A percentile compares a stretch with the other conserved stretches of the same genome.
phyloP scores from a whole-genome alignment of 345 rosid species.

The Eucalyptus pauciflora region DNA sequence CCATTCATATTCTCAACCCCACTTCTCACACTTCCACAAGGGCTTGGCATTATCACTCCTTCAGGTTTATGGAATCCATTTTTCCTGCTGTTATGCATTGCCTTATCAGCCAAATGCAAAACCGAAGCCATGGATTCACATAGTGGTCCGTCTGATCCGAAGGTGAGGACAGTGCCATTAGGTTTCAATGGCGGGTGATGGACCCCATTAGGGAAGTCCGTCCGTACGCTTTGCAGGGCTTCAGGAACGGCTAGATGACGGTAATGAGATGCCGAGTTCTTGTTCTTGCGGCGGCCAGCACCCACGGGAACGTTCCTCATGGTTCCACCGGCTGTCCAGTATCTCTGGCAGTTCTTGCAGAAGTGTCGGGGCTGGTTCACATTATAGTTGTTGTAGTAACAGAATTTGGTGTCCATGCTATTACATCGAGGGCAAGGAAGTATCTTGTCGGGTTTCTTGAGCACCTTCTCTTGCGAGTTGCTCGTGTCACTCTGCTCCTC shows the following conservation, averaged over 20 bases:
- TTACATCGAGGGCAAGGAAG: constrained; percentile 89
- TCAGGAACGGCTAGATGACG: constrained; percentile 59
- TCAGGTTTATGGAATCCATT: constrained; percentile 51
- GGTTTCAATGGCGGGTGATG: constrained; percentile 39
- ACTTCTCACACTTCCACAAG: constrained; percentile 14
- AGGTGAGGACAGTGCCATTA: constrained; percentile 61
- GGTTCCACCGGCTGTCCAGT: constrained; percentile 98
- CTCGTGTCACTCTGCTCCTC: constrained; percentile 40
- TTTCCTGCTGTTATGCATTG: constrained; percentile 16
- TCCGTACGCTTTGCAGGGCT: constrained; percentile 32
- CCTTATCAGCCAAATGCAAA: constrained; percentile 61
- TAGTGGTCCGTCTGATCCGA: constrained; percentile 63
- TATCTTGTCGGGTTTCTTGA: constrained; percentile 83
- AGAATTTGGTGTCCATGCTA: constrained; percentile 91
- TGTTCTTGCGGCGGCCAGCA: constrained; percentile 92
- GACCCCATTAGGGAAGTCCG: constrained; percentile 42
- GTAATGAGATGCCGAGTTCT: constrained; percentile 61
- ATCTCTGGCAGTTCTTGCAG: constrained; percentile 93
- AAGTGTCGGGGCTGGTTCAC: constrained; percentile 93
- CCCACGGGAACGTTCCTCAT: constrained; percentile 96
- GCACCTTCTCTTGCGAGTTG: constrained; percentile 36
- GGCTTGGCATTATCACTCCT: constrained; percentile 15
- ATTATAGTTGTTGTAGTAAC: constrained; percentile 91
- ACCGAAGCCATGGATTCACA: constrained; percentile 83
- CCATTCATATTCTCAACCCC: constrained; percentile 8